Evolutionary conservation across 371 early-diverging fungal species (phyloP), one percentile per base, ranked within the genome.

Genomic region (Actinomucor elegans): DNA sequence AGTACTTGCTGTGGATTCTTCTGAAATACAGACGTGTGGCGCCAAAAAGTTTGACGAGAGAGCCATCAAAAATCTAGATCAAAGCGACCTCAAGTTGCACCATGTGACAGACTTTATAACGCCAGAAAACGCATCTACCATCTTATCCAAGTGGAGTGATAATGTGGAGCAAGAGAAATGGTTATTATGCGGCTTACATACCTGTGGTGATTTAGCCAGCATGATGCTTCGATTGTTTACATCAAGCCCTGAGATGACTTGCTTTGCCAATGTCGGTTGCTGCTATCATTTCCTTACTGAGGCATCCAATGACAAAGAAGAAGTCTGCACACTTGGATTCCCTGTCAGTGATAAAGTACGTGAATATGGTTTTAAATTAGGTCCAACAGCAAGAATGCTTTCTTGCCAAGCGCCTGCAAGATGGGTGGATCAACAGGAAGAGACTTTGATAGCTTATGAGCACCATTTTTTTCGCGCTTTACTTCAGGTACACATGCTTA

Each of bases 341-440:
- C 90, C 90, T 11, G 42, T 90, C 41, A 81, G 81, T 28, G 29
- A 38, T 0, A 31, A 37, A 28, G 20, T 64, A 1, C 41, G 48
- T 5, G 40, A 59, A 2, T 27, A 32, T 5, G 58, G 61, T 11
- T 69, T 77, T 15, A 31, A 61, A 7, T 63, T 94, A 8, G 90
- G 93, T 0, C 80, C 78, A 23, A 86, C 88, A 26, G 87, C 89
- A 15, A 80, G 84, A 40, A 93, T 90, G 78, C 67, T 87, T 5
- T 94, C 94, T 3, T 93, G 94, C 53, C 94, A 94, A 53, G 88
- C 91, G 0, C 86, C 92, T 1, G 76, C 79, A 50, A 80, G 91
- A 28, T 94, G 94, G 94, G 70, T 69, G 8, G 65, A 80, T 32
- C 56, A 67, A 42, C 61, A 69, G 17, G 67, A 75, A 15, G 82